phyloP scores from a whole-genome alignment of 768 basidiomycete genomes.

The Boletellus emodensis region DNA sequence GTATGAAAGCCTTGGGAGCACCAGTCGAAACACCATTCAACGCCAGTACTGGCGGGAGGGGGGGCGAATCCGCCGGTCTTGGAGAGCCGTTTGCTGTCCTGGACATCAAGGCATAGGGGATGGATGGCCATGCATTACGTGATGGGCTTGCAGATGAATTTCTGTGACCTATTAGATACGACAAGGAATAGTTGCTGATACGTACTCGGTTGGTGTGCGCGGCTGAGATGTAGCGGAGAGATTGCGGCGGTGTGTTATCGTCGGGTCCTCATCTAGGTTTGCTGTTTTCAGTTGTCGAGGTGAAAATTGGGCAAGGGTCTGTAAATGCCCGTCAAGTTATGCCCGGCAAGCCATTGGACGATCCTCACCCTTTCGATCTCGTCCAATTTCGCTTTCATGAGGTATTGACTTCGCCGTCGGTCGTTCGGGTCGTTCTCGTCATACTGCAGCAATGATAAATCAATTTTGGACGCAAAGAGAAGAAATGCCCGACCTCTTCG shows the following conservation, averaged over 20 bases:
- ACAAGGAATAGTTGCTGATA: conserved; percentile 8
- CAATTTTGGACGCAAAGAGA: conserved; percentile 8
- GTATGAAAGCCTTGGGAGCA: conserved; percentile 47
- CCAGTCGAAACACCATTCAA: conserved; percentile 66
- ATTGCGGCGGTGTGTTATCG: conserved; percentile 17
- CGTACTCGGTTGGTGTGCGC: conserved; percentile 18
- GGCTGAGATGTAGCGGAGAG: conserved; percentile 13
- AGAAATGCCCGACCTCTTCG: conserved; percentile 35
- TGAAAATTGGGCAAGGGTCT: conserved; percentile 67
- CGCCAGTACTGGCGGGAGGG: conserved; percentile 59
- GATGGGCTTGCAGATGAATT: conserved; percentile 10
- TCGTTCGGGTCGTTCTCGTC: conserved; percentile 72
- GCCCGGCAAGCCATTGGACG: conserved; percentile 2
- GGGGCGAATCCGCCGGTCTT: conserved; percentile 29
- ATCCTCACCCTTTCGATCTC: conserved; percentile 66
- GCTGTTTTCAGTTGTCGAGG: conserved; percentile 40
- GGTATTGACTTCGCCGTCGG: conserved; percentile 66
- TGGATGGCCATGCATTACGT: conserved; percentile 39
- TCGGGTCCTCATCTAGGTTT: conserved; percentile 19
- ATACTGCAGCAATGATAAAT: conserved; percentile 39
- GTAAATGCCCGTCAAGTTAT: conserved; percentile 12
- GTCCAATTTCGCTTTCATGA: conserved; percentile 73
- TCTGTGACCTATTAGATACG: conserved; percentile 7
- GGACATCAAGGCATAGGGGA: conserved; percentile 39
- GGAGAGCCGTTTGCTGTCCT: conserved; percentile 19